phyloP scores from a whole-genome alignment of 169 alveolate species.

The Plasmodium blacklocki region DNA sequence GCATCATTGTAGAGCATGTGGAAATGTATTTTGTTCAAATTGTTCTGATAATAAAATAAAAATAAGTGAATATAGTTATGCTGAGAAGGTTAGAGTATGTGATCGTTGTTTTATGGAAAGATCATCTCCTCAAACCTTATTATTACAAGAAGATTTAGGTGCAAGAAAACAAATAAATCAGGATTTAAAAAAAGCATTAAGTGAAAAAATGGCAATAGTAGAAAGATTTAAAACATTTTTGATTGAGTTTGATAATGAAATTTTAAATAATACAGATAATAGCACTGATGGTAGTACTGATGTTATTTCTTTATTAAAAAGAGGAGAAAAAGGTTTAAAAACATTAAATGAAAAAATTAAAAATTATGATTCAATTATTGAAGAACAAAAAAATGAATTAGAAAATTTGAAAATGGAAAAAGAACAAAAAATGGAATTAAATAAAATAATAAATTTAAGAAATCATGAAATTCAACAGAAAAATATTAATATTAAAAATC shows the following conservation, averaged over 20 bases:
- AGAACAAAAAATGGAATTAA: conserved; percentile 71
- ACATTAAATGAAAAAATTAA: conserved; percentile 45
- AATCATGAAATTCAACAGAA: conserved; percentile 71
- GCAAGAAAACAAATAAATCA: conserved; percentile 84
- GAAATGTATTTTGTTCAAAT: conserved; percentile 75
- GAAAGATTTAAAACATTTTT: conserved; percentile 83
- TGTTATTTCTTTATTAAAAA: conserved; percentile 36
- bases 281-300: conserved; percentile 21
- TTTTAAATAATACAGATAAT: conserved; percentile 43
- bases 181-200: conserved; percentile 81
- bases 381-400: conserved; percentile 61
- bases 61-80: conserved; percentile 53
- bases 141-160: conserved; percentile 87
- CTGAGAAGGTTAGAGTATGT: conserved; percentile 78
- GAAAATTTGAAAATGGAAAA: conserved; percentile 59
- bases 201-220: conserved; percentile 80
- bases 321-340: conserved; percentile 73
- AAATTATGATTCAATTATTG: conserved; percentile 48
- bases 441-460: conserved; percentile 57
- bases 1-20: conserved; percentile 76
- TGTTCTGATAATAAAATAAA: conserved; percentile 73
- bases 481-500: conserved; percentile 60
- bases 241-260: conserved; percentile 80
- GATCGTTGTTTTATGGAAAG: conserved; percentile 82
- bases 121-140: conserved; percentile 82